Evolutionary conservation across 1,284 basidiomycete genomes (phyloP), one percentile per base, ranked within the genome.

Genomic region (Ceratobasidium sp.): DNA sequence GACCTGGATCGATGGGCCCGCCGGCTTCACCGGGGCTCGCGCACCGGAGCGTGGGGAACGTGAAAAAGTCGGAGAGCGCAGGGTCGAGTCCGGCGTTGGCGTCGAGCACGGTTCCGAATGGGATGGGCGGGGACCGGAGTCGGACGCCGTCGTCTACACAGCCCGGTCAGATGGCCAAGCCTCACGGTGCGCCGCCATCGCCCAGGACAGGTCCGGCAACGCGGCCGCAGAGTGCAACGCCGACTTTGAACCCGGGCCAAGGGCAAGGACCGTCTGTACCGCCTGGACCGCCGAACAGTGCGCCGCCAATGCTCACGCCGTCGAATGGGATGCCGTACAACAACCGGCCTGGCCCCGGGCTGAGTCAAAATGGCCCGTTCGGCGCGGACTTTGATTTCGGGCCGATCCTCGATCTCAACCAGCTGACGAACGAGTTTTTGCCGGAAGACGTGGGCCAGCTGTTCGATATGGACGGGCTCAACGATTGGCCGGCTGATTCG

Each of bases 11-110:
- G 38, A 74, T 74, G 71, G 71, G 71, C 38, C 71, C 71, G 12
- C 71, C 71, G 7, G 71, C 71, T 5, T 74, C 71, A 18, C 71
- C 71, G 7, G 52, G 46, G 59, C 33, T 74, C 20, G 35, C 71
- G 46, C 46, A 74, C 33, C 71, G 71, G 3, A 46, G 30, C n/a
- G 71, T 74, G 1, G 60, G 71, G 8, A 59, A 59, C 14, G 71
- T 74, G 44, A 74, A 74, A 65, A 64, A 65, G 48, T 65, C 71
- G 16, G 71, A 74, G 71, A 74, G 71, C 48, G 71, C 71, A 18
- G 30, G 30, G 14, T 64, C 59, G 44, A 48, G 38, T 10, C 71
- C 71, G 57, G 71, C 59, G 20, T 23, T 74, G 6, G n/a, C 70
- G 57, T 54, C 71, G 71, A 64, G 59, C 20, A 38, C 71, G 4